A percentile compares a stretch with the other conserved stretches of the same genome.
These are phyloP conservation scores for Globisporangium takayamanum DNA, from an alignment of 352 stramenopile genomes.

Conservation along the genomic window DNA sequence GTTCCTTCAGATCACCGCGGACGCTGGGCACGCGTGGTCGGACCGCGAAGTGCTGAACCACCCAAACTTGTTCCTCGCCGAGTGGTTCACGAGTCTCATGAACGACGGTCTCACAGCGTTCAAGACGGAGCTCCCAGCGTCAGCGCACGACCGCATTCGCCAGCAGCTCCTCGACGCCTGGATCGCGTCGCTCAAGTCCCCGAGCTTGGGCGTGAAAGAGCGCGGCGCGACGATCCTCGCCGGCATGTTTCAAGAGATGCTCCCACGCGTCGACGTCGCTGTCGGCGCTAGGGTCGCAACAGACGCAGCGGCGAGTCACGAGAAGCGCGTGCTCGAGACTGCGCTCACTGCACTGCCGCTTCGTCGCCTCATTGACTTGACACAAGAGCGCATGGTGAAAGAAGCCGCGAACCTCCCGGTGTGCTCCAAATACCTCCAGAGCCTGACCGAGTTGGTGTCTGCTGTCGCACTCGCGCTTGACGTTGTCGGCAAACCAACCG, in stretches of 20 bases:
- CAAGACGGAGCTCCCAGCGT: slow-evolving; percentile 30
- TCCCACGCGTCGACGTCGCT: slow-evolving; percentile 32
- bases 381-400: slow-evolving; percentile 66
- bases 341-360: slow-evolving; percentile 55
- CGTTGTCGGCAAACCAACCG: slow-evolving; percentile 37
- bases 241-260: slow-evolving; percentile 70
- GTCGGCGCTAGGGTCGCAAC: slow-evolving; percentile 1
- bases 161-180: slow-evolving; percentile 74
- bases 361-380: slow-evolving; percentile 61
- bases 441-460: slow-evolving; percentile 76
- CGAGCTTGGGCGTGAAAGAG: slow-evolving; percentile 84
- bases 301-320: slow-evolving; percentile 14
- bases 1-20: slow-evolving; percentile 64
- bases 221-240: slow-evolving; percentile 71
- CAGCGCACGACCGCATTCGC: slow-evolving; percentile 44
- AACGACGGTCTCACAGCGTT: slow-evolving; percentile 47
- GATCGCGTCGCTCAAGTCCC: slow-evolving; percentile 76
- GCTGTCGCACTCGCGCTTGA: slow-evolving; percentile 55
- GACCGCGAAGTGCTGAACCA: slow-evolving; percentile 79
- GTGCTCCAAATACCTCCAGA: slow-evolving; percentile 82
- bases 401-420: slow-evolving; percentile 74
- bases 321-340: slow-evolving; percentile 23
- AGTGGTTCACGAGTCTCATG: slow-evolving; percentile 79
- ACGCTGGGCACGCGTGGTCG: slow-evolving; percentile 65
- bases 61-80: slow-evolving; percentile 80